Evolutionary conservation across 495 filamentous ascomycete species (phyloP), one percentile per base, ranked within the genome.

Genomic region (Xylaria bambusicola): DNA sequence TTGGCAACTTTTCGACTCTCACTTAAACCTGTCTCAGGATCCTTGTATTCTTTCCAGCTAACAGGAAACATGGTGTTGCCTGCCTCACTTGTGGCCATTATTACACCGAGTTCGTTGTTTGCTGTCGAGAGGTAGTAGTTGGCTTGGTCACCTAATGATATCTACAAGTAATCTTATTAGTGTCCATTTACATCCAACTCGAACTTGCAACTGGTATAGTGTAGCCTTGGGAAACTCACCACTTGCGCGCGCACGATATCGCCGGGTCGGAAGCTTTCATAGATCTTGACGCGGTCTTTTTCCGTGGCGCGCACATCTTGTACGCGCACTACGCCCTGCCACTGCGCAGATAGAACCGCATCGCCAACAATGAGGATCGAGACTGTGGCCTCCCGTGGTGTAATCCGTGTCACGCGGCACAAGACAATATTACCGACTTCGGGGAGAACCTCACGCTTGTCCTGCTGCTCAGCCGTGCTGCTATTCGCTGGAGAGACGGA

Each of bases 281-380:
- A 86, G 61, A 97, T 87, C 69, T 90, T 89, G 21, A 98, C 91
- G 54, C 86, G 88, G 60, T 98, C 94, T 76, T 96, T 96, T 82
- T 98, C 94, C 38, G 93, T 96, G 17, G 91, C 92, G 52, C 94
- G 80, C 12, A 98, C 90, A 66, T 98, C 94, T 74, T 98, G 93
- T 61, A 85, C 85, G 8, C 93, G 81, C 44, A 84, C 83, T 24
- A 86, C 62, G 20, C 82, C 84, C 72, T 82, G 78, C 78, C 83
- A 84, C 68, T 84, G 81, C 26, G 82, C 81, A 57, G 89, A 84
- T 26, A 82, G 56, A 35, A 84, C 75, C 3, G 79, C 80, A 41
- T 88, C 88, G 45, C 86, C 83, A 15, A 93, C 86, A 40, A 91
- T 86, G 26, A 94, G 78, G 53, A 98, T 96, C 17, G 84, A 87